Evolutionary conservation across 768 basidiomycete species (phyloP).

Genomic region (Solioccasus polychromus): DNA sequence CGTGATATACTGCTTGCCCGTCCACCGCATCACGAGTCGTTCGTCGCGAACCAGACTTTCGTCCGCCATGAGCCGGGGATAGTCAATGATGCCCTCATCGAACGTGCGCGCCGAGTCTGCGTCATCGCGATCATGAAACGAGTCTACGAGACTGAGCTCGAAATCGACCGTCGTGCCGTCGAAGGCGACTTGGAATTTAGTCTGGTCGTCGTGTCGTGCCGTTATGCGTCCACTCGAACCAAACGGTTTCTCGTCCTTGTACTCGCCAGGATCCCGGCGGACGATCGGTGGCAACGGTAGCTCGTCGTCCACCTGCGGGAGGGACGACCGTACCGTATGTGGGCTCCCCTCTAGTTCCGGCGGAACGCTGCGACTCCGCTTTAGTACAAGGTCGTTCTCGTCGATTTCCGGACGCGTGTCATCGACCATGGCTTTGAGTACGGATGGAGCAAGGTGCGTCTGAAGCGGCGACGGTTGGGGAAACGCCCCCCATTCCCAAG

Average conservation of each 20-base stretch:
- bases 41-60: slow-evolving; percentile 58
- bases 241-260: slow-evolving; percentile 25
- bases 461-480: slow-evolving; percentile 75
- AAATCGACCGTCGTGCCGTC: slow-evolving; percentile 62
- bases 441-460: slow-evolving; percentile 38
- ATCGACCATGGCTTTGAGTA: slow-evolving; percentile 16
- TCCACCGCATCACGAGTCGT: slow-evolving; percentile 73
- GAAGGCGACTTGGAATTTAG: slow-evolving; percentile 61
- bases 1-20: slow-evolving; percentile 72
- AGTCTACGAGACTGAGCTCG: slow-evolving; percentile 64
- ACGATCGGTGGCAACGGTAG: background rate
- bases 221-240: slow-evolving; percentile 56
- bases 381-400: slow-evolving; percentile 27
- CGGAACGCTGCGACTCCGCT: slow-evolving; percentile 57
- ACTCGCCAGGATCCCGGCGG: slow-evolving; percentile 4
- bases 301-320: slow-evolving; percentile 22
- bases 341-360: slow-evolving; percentile 49
- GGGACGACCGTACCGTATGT: slow-evolving; percentile 18
- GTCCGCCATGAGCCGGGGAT: slow-evolving; percentile 63
- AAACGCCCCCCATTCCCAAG: slow-evolving; percentile 94
- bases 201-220: slow-evolving; percentile 57
- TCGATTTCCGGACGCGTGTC: slow-evolving; percentile 10
- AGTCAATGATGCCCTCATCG: slow-evolving; percentile 59
- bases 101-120: slow-evolving; percentile 57
- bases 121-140: slow-evolving; percentile 40